Evolutionary conservation across 495 filamentous ascomycete genomes (phyloP).

Genomic region (Xylaria palmicola): DNA sequence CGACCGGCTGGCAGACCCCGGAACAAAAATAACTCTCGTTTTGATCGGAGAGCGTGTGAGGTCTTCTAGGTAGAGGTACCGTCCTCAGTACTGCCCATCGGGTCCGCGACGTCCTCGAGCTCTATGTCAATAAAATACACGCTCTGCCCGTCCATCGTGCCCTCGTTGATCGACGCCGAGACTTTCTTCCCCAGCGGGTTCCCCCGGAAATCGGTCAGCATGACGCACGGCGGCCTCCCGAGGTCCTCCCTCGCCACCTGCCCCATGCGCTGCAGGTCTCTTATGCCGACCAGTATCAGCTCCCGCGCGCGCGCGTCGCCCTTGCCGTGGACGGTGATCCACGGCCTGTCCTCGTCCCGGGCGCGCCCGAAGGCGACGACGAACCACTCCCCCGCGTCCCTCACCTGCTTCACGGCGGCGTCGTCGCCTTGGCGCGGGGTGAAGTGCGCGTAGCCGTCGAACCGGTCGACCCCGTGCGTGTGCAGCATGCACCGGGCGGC

Average conservation of each 20-base stretch:
- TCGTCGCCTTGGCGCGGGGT: no score
- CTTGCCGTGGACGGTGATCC: not conserved
- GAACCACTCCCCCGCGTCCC: not conserved
- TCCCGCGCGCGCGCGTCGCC: not conserved
- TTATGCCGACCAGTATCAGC: not conserved
- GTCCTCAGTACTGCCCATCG: not conserved
- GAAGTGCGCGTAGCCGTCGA: not conserved
- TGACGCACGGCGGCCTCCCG: not conserved
- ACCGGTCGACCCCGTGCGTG: not conserved
- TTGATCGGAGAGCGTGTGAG: no score
- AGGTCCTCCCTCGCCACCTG: not conserved
- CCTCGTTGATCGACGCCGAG: not conserved
- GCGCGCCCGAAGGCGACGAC: not conserved
- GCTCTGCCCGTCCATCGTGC: not conserved
- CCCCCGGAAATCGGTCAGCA: not conserved
- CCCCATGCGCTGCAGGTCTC: not conserved
- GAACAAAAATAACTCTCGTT: no score
- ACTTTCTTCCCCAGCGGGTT: not conserved
- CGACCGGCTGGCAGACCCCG: no score
- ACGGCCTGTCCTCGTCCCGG: not conserved
- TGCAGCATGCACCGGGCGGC: not conserved
- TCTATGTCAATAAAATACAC: constrained; percentile 1
- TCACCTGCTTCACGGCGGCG: not conserved
- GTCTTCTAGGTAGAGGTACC: no score
- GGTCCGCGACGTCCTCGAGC: not conserved